Evolutionary conservation across 352 stramenopile genomes (phyloP).

Genomic region (Pythium pectinolyticum): DNA sequence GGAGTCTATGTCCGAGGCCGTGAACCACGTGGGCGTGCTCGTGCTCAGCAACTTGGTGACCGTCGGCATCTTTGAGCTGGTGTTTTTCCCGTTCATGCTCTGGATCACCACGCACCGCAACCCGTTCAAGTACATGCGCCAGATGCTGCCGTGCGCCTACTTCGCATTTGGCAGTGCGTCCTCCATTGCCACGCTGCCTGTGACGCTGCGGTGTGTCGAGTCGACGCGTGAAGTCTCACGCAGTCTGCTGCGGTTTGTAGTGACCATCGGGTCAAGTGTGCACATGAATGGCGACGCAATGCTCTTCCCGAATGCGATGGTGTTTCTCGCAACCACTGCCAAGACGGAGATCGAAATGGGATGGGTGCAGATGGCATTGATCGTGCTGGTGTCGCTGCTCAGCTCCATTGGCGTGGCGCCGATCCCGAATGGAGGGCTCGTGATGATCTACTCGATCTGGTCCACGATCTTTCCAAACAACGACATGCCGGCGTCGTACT

Average conservation of each 20-base stretch:
- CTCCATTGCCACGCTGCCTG: conserved; percentile 62
- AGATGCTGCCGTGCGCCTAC: conserved; percentile 58
- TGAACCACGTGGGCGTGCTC: conserved; percentile 57
- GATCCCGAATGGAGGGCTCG: conserved; percentile 66
- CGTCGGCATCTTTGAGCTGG: conserved; percentile 47
- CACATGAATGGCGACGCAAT: conserved; percentile 83
- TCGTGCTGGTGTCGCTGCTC: conserved; percentile 62
- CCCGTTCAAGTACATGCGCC: conserved; percentile 56
- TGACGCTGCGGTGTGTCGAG: conserved; percentile 68
- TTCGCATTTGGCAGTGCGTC: conserved; percentile 72
- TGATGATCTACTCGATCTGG: conserved; percentile 80
- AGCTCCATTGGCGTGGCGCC: conserved; percentile 60
- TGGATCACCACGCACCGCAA: conserved; percentile 48
- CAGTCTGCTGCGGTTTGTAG: conserved; percentile 59
- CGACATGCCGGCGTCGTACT: conserved; percentile 60
- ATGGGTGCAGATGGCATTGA: conserved; percentile 51
- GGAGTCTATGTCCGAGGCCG: conserved; percentile 37
- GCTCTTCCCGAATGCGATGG: conserved; percentile 64
- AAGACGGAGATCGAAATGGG: conserved; percentile 39
- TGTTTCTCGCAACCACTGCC: conserved; percentile 66
- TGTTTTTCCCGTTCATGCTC: conserved; percentile 58
- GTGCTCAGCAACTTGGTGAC: conserved; percentile 53
- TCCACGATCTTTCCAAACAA: conserved; percentile 61
- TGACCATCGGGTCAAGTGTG: conserved; percentile 67
- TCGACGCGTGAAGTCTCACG: conserved; percentile 57